Conservation (phyloP, 306 rosid genomes). For the Fagus sylvatica region DNA sequence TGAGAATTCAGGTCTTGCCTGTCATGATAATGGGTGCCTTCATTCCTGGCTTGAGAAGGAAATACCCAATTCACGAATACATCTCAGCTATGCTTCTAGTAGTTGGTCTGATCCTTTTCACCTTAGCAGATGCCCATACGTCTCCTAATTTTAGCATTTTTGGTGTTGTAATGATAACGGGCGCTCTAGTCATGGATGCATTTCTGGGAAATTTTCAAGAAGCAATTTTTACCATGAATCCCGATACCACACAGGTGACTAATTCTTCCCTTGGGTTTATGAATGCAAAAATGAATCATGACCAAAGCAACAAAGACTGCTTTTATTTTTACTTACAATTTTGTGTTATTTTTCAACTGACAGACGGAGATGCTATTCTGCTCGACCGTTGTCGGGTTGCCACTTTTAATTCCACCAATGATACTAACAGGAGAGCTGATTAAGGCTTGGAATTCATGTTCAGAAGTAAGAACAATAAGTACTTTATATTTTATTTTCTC, state of each 20-base stretch:
- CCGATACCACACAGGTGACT: slow-evolving; percentile 56
- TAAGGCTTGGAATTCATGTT: slow-evolving; percentile 64
- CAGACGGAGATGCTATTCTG: slow-evolving; percentile 73
- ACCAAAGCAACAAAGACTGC: too few relatives aligned
- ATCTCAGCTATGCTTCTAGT: slow-evolving; percentile 54
- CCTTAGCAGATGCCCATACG: slow-evolving; percentile 67
- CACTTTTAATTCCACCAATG: slow-evolving; percentile 56
- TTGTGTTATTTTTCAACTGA: slow-evolving; percentile 1
- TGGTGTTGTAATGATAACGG: slow-evolving; percentile 56
- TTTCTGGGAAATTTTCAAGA: slow-evolving; percentile 69
- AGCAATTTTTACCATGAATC: slow-evolving; percentile 61
- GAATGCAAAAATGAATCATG: not conserved
- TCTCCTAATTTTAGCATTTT: slow-evolving; percentile 56
- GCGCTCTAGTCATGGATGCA: slow-evolving; percentile 66
- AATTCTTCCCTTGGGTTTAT: not conserved
- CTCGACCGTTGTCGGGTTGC: slow-evolving; percentile 63
- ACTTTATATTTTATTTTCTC: not conserved
- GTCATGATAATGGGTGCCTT: slow-evolving; percentile 71
- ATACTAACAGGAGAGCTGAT: slow-evolving; percentile 61
- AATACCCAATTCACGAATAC: slow-evolving; percentile 56
- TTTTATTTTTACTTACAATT: not conserved
- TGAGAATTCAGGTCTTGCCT: slow-evolving; percentile 51
- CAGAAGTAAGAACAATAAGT: slow-evolving; percentile 36
- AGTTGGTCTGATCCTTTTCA: slow-evolving; percentile 60
- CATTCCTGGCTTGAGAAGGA: slow-evolving; percentile 67